Conservation (phyloP, 805 yeast genomes). For the Candida maris region DNA sequence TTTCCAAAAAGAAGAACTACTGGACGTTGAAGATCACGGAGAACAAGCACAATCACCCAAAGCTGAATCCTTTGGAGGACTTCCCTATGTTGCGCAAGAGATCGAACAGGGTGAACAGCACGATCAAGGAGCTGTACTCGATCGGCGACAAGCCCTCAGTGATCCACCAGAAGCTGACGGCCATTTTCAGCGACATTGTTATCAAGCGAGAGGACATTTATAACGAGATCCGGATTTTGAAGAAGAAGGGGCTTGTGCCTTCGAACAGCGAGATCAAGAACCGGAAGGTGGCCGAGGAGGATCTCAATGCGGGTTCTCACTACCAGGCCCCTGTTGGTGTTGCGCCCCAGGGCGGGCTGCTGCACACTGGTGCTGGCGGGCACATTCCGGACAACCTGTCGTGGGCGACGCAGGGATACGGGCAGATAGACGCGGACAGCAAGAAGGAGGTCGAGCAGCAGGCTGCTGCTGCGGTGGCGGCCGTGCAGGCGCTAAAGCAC, state of each 20-base stretch:
- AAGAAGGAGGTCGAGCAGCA: conserved; percentile 23
- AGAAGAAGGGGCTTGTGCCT: conserved; percentile 40
- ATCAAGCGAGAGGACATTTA: conserved; percentile 57
- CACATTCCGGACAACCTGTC: conserved; percentile 19
- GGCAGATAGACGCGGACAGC: conserved; percentile 18
- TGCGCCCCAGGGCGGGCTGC: conserved; percentile 11
- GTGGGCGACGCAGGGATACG: conserved; percentile 21
- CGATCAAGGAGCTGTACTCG: conserved; percentile 49
- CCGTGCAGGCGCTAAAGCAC: conserved; percentile 25
- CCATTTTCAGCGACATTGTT: conserved; percentile 49
- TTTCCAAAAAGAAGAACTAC: conserved; percentile 43
- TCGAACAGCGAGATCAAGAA: conserved; percentile 24
- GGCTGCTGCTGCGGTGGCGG: conserved; percentile 27
- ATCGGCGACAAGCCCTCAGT: conserved; percentile 54
- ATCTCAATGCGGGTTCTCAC: conserved; percentile 12
- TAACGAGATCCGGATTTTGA: conserved; percentile 54
- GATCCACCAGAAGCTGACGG: conserved; percentile 48
- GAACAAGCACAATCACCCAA: conserved; percentile 57
- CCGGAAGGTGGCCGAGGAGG: conserved; percentile 25
- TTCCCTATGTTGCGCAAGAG: conserved; percentile 57
- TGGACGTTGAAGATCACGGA: conserved; percentile 54
- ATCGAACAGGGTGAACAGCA: conserved; percentile 47
- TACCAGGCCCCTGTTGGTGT: conserved; percentile 10
- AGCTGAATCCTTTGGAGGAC: conserved; percentile 50
- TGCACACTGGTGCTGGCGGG: conserved; percentile 10